Evolutionary conservation across 2,329 filamentous ascomycete species (phyloP), one percentile per base, ranked within the genome.

Genomic region (Endoconidiophora polonica): DNA sequence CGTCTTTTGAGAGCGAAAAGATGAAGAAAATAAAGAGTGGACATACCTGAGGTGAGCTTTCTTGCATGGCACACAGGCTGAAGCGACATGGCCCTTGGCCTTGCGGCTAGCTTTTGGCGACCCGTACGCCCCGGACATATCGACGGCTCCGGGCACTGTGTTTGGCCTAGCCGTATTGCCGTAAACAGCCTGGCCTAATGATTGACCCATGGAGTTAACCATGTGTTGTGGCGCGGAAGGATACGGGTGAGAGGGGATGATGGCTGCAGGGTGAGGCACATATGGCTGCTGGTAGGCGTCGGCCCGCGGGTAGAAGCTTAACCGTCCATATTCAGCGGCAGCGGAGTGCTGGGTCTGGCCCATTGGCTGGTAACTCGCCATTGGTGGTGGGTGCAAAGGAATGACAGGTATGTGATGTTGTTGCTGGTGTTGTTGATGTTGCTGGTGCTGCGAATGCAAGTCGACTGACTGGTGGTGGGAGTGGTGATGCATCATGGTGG

Each of bases 31-130:
- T 29, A 44, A 48, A 2, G 5, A 33, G 26, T 10, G 44, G 45
- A 57, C 68, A 60, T 65, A 79, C 76, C 77, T 71, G 55, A 91
- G 72, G 73, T 91, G 85, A 37, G 85, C 85, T 63, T 78, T 79
- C 62, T 90, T 90, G 67, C 85, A 91, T 54, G 86, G 86, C 57
- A 90, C 80, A 61, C 85, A 91, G 23, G 85, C 85, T 36, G 83
- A 88, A 46, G 83, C 83, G 48, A 90, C 85, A 66, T 91, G 85
- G 12, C 83, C 82, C 61, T 86, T 86, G 4, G 81, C 79, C 62
- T 81, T 82, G 56, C 78, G 70, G 55, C 79, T 76, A 5, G 74
- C 68, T 57, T 77, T 80, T 2, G 76, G 73, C 38, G 76, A 77
- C 9, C 68, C 65, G 55, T 70, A 72, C 2, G 68, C 62, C 36